These are phyloP conservation scores for Leucogyrophana mollusca DNA, from an alignment of 768 basidiomycete genomes.

Conservation along the genomic window DNA sequence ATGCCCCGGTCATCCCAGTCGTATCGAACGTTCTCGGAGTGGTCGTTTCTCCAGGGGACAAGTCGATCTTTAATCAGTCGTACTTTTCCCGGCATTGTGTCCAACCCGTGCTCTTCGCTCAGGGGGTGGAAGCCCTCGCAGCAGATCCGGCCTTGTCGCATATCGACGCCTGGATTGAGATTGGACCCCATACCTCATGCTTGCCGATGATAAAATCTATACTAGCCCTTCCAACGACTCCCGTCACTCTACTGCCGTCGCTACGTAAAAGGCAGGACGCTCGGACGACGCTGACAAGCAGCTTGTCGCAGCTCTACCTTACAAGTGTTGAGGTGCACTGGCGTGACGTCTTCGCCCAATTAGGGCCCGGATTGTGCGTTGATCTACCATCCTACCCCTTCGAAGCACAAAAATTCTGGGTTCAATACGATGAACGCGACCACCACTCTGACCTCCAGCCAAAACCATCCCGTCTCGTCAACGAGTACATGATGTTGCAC, in stretches of 20 bases:
- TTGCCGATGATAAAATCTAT: slow-evolving; percentile 53
- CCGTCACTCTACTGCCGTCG: slow-evolving; percentile 45
- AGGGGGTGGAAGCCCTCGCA: slow-evolving; percentile 44
- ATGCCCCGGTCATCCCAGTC: slow-evolving; percentile 54
- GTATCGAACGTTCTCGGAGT: slow-evolving; percentile 61
- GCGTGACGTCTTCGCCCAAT: slow-evolving; percentile 51
- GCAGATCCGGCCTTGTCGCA: slow-evolving; percentile 21
- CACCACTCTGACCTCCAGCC: neutral
- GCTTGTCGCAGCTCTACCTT: slow-evolving; percentile 49
- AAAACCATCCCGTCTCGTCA: slow-evolving; percentile 4
- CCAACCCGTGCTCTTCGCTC: slow-evolving; percentile 55
- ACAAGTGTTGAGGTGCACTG: slow-evolving; percentile 45
- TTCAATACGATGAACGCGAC: slow-evolving; percentile 31
- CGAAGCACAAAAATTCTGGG: slow-evolving; percentile 54
- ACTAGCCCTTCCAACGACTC: slow-evolving; percentile 27
- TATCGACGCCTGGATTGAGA: slow-evolving; percentile 58
- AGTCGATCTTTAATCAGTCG: slow-evolving; percentile 40
- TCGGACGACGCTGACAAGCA: slow-evolving; percentile 43
- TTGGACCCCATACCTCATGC: slow-evolving; percentile 60
- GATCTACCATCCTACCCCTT: slow-evolving; percentile 68
- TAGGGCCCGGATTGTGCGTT: slow-evolving; percentile 40
- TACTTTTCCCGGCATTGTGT: slow-evolving; percentile 62
- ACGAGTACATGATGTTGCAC: slow-evolving; percentile 36
- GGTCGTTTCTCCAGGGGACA: slow-evolving; percentile 53
- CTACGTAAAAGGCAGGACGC: slow-evolving; percentile 44